phyloP scores from a whole-genome alignment of 1,284 basidiomycete genomes.

The Phylloporus sp. region DNA sequence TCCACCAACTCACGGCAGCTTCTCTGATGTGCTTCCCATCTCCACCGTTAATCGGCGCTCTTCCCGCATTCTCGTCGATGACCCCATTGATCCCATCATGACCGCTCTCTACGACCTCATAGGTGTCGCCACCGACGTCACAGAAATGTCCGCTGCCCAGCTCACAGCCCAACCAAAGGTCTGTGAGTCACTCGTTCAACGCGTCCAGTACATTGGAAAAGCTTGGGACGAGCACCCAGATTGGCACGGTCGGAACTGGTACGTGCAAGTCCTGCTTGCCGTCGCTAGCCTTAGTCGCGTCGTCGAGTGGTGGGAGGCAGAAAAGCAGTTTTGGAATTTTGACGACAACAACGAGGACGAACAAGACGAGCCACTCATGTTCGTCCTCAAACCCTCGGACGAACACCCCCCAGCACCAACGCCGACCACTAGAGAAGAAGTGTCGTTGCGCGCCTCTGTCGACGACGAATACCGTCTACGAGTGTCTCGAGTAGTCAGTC shows the following conservation, averaged over 20 bases:
- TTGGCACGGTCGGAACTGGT: conserved; percentile 98
- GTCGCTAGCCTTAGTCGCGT: conserved; percentile 95
- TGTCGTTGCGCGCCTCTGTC: conserved; percentile 49
- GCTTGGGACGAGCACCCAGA: conserved; percentile 98
- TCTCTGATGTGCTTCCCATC: conserved; percentile 59
- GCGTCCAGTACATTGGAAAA: conserved; percentile 89
- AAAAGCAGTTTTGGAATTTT: conserved; percentile 99
- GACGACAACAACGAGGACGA: conserved; percentile 93
- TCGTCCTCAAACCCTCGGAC: conserved; percentile 85
- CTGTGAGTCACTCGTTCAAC: conserved; percentile 87
- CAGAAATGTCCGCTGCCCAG: conserved; percentile 86
- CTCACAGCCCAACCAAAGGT: conserved; percentile 85
- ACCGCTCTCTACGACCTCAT: conserved; percentile 91
- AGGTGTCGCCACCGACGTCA: conserved; percentile 91
- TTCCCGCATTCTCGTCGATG: conserved; percentile 74
- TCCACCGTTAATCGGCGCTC: conserved; percentile 66
- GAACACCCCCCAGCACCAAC: conserved; percentile 51
- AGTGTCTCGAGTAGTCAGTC: conserved; percentile 51
- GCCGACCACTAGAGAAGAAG: conserved; percentile 49
- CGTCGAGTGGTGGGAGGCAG: conserved; percentile 99
- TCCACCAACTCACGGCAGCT: conserved; percentile 59
- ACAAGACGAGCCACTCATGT: conserved; percentile 85
- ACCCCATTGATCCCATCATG: conserved; percentile 90
- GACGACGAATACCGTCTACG: conserved; percentile 63
- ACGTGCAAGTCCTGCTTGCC: conserved; percentile 95